These are phyloP conservation scores for Collybia sordida DNA, from an alignment of 768 basidiomycete species.

Conservation along the genomic window DNA sequence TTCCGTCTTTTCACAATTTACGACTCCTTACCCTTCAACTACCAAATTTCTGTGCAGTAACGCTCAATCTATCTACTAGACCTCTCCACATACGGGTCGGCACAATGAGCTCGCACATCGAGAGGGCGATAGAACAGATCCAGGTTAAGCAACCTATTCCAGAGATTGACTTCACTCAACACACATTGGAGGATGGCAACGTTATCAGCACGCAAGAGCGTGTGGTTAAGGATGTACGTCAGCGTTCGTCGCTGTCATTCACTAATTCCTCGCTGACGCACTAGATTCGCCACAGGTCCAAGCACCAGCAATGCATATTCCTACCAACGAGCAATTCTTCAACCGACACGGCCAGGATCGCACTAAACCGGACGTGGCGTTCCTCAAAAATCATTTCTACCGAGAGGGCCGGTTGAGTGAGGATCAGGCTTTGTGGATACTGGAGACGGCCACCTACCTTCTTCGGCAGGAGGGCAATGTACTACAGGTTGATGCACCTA, in stretches of 20 bases:
- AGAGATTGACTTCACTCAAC: constrained; percentile 88
- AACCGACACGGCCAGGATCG: constrained; percentile 69
- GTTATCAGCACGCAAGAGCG: constrained; percentile 92
- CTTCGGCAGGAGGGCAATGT: constrained; percentile 87
- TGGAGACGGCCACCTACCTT: constrained; percentile 84
- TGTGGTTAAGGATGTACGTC: constrained; percentile 89
- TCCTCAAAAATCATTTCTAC: constrained; percentile 99
- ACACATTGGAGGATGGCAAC: constrained; percentile 89
- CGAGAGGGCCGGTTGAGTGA: constrained; percentile 92
- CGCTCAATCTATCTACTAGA: constrained; percentile 11
- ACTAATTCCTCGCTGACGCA: constrained; percentile 1
- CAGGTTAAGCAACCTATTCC: constrained; percentile 50
- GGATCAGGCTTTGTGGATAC: constrained; percentile 92
- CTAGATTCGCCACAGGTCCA: constrained; percentile 66
- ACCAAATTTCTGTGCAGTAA: constrained; percentile 1
- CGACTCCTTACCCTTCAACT: constrained; percentile 13
- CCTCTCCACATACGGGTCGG: constrained; percentile 12
- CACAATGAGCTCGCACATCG: constrained; percentile 53
- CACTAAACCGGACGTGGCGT: constrained; percentile 91
- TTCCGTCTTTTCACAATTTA: constrained; percentile 10
- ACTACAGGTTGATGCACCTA: constrained; percentile 93
- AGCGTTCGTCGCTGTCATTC: constrained; percentile 1
- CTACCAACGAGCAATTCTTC: constrained; percentile 94
- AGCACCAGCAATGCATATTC: constrained; percentile 92
- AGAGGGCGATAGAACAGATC: constrained; percentile 69